Evolutionary conservation across 148 eudicot genomes (phyloP).

Genomic region (Silene conica): DNA sequence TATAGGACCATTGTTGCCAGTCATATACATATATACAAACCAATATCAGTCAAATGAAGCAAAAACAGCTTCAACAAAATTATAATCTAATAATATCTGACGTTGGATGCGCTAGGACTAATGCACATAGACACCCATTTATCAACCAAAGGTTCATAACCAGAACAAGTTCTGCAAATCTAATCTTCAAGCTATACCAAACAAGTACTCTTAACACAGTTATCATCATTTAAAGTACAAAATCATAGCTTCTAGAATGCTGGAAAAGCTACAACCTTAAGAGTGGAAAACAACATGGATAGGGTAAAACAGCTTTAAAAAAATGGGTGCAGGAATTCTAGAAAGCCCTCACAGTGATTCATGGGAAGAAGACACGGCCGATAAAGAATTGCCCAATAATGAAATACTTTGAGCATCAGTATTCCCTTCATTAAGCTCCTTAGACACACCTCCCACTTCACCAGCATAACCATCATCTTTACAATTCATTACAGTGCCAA

Average conservation of each 20-base stretch:
- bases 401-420: constrained; percentile 18
- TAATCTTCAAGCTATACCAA: not conserved
- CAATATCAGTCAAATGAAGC: not conserved
- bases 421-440: constrained; percentile 22
- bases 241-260: not conserved
- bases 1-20: not conserved
- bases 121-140: not conserved
- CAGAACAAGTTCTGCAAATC: not conserved
- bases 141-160: not conserved
- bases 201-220: not conserved
- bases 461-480: constrained; percentile 20
- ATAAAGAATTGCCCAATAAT: constrained; percentile 23
- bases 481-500: constrained; percentile 10
- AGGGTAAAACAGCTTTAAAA: not conserved
- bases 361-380: constrained; percentile 42
- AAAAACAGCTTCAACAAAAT: not conserved
- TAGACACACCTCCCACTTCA: constrained; percentile 24
- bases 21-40: not conserved
- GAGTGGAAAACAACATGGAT: not conserved
- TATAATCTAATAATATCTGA: not conserved
- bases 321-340: constrained; percentile 4
- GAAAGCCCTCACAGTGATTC: constrained; percentile 55
- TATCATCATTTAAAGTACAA: not conserved
- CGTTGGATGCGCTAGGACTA: not conserved
- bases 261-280: not conserved